Conservation (phyloP, 1,139 yeast genomes). For the Blastobotrys illinoisensis region DNA sequence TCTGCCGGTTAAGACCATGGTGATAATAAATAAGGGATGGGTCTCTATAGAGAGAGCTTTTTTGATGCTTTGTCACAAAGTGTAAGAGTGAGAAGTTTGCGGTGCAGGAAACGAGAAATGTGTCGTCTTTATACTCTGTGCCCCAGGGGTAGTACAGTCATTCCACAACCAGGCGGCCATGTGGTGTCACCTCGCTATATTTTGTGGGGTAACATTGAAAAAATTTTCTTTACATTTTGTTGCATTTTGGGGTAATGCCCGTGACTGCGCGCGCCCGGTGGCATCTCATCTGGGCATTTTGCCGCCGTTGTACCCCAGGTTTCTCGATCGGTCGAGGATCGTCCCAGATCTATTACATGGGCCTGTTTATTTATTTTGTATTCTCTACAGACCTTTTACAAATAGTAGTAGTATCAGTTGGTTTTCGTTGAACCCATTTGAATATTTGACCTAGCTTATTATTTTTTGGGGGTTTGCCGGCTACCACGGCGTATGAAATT, state of each 20-base stretch:
- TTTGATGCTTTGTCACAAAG: background rate
- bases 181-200: background rate
- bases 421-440: too few relatives aligned
- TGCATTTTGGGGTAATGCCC: background rate
- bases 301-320: background rate
- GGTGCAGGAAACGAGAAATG: background rate
- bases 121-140: background rate
- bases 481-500: background rate
- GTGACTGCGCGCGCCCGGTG: background rate
- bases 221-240: background rate
- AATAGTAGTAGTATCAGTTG: too few relatives aligned
- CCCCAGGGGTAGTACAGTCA: background rate
- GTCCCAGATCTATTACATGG: background rate
- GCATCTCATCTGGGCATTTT: background rate
- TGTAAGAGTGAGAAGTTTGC: background rate
- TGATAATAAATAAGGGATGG: background rate
- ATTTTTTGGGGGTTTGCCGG: background rate
- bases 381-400: background rate
- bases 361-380: background rate
- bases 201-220: background rate
- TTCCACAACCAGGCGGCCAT: background rate
- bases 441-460: too few relatives aligned
- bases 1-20: conserved; percentile 32
- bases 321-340: background rate
- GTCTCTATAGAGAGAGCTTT: background rate